Conservation (phyloP, 2,329 filamentous ascomycete genomes). For the Orbilia blumenaviensis region DNA sequence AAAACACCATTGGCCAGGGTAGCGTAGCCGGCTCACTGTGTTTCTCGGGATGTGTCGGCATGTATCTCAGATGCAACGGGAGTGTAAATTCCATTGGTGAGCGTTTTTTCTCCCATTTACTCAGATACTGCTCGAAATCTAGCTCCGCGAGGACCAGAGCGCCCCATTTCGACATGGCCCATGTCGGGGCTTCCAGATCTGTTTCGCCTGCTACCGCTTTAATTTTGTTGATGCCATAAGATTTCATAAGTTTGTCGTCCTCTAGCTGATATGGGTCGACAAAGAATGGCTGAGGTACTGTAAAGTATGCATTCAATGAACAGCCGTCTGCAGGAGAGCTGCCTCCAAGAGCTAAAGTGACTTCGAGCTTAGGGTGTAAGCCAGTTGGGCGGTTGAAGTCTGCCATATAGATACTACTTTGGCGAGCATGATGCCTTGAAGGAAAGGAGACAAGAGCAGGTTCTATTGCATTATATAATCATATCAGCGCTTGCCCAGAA, state of each 20-base stretch:
- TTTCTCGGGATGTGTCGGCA: constrained; percentile 46
- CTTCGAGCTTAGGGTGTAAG: constrained; percentile 56
- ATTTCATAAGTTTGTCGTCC: constrained; percentile 54
- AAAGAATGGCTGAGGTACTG: constrained; percentile 56
- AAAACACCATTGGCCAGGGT: constrained; percentile 57
- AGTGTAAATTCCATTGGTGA: constrained; percentile 54
- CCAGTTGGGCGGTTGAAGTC: constrained; percentile 54
- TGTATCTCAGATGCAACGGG: constrained; percentile 57
- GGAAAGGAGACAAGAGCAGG: constrained; percentile 56
- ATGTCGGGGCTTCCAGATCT: constrained; percentile 57
- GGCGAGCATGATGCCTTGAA: constrained; percentile 53
- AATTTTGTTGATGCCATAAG: constrained; percentile 55
- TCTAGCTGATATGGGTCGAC: constrained; percentile 57
- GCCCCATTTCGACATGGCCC: constrained; percentile 56
- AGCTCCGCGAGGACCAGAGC: constrained; percentile 55
- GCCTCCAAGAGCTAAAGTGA: constrained; percentile 46
- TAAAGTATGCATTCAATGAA: constrained; percentile 57
- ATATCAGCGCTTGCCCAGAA: neutral
- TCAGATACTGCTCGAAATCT: constrained; percentile 38
- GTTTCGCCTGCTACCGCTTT: constrained; percentile 55
- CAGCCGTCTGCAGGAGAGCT: constrained; percentile 49
- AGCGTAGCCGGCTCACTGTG: constrained; percentile 49
- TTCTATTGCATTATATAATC: constrained; percentile 27
- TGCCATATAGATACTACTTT: constrained; percentile 54
- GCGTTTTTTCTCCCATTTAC: constrained; percentile 17